A percentile compares a stretch with the other conserved stretches of the same genome.
Conservation (phyloP, 208 protist genomes). For the Leishmania guyanensis region DNA sequence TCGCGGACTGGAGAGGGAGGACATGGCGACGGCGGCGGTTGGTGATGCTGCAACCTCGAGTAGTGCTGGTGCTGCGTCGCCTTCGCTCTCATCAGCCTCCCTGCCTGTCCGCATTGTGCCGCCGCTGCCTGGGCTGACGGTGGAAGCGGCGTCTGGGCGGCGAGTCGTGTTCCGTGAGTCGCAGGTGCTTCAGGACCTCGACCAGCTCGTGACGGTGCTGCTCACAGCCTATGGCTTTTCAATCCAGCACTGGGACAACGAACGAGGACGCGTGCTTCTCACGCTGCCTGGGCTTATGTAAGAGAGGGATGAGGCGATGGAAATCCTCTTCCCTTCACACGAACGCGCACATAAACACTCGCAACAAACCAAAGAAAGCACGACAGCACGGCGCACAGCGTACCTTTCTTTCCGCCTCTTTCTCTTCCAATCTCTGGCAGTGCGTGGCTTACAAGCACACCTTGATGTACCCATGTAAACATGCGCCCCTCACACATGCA, state of each 20-base stretch:
- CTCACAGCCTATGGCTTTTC: conserved; percentile 65
- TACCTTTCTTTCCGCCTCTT: background rate
- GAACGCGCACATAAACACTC: background rate
- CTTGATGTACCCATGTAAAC: background rate
- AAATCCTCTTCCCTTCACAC: background rate
- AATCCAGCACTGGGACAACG: conserved; percentile 69
- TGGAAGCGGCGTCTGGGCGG: conserved; percentile 26
- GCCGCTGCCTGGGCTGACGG: conserved; percentile 41
- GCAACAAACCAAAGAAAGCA: background rate
- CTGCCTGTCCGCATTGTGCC: conserved; percentile 38
- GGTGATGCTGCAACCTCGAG: conserved; percentile 1
- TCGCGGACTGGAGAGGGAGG: background rate
- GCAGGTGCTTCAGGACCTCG: conserved; percentile 47
- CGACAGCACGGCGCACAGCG: background rate
- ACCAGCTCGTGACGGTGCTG: conserved; percentile 62
- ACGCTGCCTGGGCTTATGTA: conserved; percentile 26
- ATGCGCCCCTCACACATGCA: background rate
- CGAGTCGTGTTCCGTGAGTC: conserved; percentile 32
- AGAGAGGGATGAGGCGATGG: background rate
- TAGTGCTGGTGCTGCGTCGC: background rate
- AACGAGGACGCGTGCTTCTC: conserved; percentile 56
- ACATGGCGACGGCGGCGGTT: background rate
- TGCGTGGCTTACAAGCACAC: background rate
- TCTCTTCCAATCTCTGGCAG: background rate
- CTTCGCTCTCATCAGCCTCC: background rate